Conservation (phyloP, 441 rosid species). For the Hura crepitans region DNA sequence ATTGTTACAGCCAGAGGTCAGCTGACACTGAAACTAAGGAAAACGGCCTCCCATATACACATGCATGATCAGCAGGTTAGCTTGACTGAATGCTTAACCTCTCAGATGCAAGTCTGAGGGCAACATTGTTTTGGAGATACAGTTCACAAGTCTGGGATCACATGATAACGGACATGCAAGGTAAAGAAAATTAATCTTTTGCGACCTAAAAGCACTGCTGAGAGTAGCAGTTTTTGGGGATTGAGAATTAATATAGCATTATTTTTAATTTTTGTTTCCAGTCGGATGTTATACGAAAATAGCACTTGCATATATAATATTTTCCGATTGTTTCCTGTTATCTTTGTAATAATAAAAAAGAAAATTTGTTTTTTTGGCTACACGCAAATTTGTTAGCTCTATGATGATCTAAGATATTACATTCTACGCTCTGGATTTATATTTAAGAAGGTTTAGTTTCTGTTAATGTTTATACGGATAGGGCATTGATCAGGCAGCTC, state of each 20-base stretch:
- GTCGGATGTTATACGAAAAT: slow-evolving; percentile 26
- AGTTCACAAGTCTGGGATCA: slow-evolving; percentile 18
- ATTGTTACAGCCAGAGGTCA: slow-evolving; percentile 69
- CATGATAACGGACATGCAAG: slow-evolving; percentile 12
- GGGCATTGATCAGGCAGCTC: not conserved
- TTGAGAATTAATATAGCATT: slow-evolving; percentile 32
- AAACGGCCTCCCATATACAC: slow-evolving; percentile 5
- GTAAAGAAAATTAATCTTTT: slow-evolving; percentile 19
- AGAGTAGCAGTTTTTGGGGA: slow-evolving; percentile 26
- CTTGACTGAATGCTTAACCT: slow-evolving; percentile 23
- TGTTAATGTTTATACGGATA: not conserved
- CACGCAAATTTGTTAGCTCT: not conserved
- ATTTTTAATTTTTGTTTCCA: slow-evolving; percentile 25
- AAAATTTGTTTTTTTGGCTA: not conserved
- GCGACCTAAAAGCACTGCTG: slow-evolving; percentile 16
- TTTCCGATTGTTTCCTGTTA: slow-evolving; percentile 14
- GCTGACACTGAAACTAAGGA: slow-evolving; percentile 38
- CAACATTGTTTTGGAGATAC: slow-evolving; percentile 16
- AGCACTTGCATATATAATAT: slow-evolving; percentile 25
- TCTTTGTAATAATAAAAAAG: slow-evolving; percentile 28
- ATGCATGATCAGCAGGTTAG: slow-evolving; percentile 7
- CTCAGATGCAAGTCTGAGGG: slow-evolving; percentile 32
- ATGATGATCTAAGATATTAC: not conserved
- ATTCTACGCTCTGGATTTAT: not conserved
- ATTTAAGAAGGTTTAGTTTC: not conserved